Evolutionary conservation across 2,329 filamentous ascomycete genomes (phyloP).

Genomic region (Colletotrichum higginsianum): DNA sequence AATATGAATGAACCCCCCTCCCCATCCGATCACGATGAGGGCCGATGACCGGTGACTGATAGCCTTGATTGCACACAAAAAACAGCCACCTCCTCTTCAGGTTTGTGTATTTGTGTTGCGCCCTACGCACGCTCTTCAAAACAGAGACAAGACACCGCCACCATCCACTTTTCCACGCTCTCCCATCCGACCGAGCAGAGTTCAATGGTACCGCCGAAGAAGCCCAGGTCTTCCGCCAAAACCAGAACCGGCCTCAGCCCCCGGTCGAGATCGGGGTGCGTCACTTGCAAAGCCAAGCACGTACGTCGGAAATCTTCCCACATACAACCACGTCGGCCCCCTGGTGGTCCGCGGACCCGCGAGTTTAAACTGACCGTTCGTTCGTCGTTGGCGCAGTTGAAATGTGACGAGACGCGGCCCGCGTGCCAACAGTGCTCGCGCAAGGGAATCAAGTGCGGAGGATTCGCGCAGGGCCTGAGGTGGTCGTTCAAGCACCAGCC

Average conservation of each 20-base stretch:
- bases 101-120: not conserved
- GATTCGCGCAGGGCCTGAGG: slow-evolving; percentile 52
- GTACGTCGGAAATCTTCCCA: slow-evolving; percentile 28
- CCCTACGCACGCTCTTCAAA: not conserved
- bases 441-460: slow-evolving; percentile 49
- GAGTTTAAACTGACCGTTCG: no score
- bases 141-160: no score
- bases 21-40: slow-evolving; percentile 5
- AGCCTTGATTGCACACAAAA: not conserved
- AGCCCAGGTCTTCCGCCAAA: slow-evolving; percentile 17
- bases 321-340: no score
- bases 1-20: not conserved
- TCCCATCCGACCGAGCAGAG: not conserved
- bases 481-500: slow-evolving; percentile 60
- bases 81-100: not conserved
- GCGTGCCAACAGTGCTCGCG: slow-evolving; percentile 50
- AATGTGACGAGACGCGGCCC: slow-evolving; percentile 52
- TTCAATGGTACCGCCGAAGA: slow-evolving; percentile 36
- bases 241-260: slow-evolving; percentile 36
- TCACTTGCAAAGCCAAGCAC: slow-evolving; percentile 51
- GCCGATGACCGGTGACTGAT: not conserved
- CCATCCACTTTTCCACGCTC: not conserved
- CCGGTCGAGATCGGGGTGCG: slow-evolving; percentile 50
- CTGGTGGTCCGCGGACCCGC: slow-evolving; percentile 20
- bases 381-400: slow-evolving; percentile 42